A percentile compares a stretch with the other conserved stretches of the same genome.
These are phyloP conservation scores for Russula abietina DNA, from an alignment of 768 basidiomycete species.

Conservation along the genomic window DNA sequence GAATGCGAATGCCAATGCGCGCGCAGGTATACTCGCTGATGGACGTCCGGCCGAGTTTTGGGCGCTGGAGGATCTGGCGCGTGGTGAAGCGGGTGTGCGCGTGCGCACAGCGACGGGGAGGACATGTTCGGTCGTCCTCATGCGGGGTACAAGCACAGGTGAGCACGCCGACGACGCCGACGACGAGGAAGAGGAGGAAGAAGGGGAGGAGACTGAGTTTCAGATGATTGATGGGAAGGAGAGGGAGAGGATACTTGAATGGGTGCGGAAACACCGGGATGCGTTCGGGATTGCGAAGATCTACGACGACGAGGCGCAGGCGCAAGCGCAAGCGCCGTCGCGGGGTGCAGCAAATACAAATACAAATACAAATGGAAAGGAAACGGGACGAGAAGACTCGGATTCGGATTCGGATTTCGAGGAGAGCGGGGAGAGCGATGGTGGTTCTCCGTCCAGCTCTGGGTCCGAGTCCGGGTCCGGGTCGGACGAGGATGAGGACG, in stretches of 20 bases:
- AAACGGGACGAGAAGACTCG: slow-evolving; percentile 22
- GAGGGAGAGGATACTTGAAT: slow-evolving; percentile 55
- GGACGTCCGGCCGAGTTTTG: slow-evolving; percentile 76
- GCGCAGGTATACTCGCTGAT: slow-evolving; percentile 63
- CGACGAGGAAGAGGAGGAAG: slow-evolving; percentile 38
- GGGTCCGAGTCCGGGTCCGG: slow-evolving; percentile 7
- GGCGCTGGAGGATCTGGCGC: slow-evolving; percentile 54
- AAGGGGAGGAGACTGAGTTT: slow-evolving; percentile 58
- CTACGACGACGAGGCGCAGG: neutral
- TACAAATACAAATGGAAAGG: neutral
- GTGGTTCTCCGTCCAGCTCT: slow-evolving; percentile 30
- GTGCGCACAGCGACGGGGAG: slow-evolving; percentile 60
- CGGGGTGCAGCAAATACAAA: neutral
- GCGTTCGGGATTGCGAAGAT: slow-evolving; percentile 43
- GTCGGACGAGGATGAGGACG: slow-evolving; percentile 23
- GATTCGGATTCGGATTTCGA: slow-evolving; percentile 23
- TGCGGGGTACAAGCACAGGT: slow-evolving; percentile 32
- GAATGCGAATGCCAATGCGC: neutral
- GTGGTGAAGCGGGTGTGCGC: slow-evolving; percentile 35
- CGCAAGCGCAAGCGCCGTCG: neutral
- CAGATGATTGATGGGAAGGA: slow-evolving; percentile 67
- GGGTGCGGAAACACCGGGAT: slow-evolving; percentile 54
- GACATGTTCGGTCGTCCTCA: slow-evolving; percentile 56
- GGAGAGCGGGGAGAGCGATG: slow-evolving; percentile 34
- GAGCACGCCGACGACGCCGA: slow-evolving; percentile 26